phyloP scores from a whole-genome alignment of 768 basidiomycete genomes.

The Amanita subjunquillea region DNA sequence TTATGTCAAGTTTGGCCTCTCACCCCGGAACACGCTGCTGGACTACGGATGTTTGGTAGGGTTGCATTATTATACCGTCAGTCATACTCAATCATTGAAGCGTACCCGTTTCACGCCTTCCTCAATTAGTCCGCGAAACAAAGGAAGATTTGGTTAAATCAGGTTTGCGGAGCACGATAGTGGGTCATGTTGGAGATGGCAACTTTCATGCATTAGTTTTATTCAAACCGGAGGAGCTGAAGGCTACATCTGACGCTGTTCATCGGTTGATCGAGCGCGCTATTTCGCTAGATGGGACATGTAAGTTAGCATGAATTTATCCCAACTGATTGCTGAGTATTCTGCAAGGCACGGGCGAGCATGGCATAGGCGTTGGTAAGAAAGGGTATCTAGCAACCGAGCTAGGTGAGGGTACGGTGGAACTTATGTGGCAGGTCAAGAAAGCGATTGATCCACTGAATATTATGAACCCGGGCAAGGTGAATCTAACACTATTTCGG shows the following conservation, averaged over 20 bases:
- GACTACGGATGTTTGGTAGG: conserved; percentile 87
- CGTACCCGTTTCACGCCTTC: conserved; percentile 61
- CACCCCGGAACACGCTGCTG: conserved; percentile 59
- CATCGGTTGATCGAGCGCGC: conserved; percentile 68
- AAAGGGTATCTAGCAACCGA: conserved; percentile 77
- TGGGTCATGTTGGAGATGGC: conserved; percentile 77
- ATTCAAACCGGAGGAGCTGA: conserved; percentile 52
- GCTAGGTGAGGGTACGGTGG: conserved; percentile 72
- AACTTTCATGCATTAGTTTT: conserved; percentile 46
- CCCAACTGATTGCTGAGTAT: conserved; percentile 1
- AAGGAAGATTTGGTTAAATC: conserved; percentile 61
- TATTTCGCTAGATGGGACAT: conserved; percentile 66
- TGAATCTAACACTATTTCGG: conserved; percentile 9
- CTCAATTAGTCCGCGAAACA: conserved; percentile 66
- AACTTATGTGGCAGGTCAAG: conserved; percentile 83
- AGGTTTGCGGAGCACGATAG: conserved; percentile 55
- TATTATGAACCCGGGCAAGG: conserved; percentile 83
- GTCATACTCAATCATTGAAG: conserved; percentile 19
- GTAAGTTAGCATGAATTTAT: conserved; percentile 25
- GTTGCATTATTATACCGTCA: not conserved
- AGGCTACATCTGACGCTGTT: conserved; percentile 44
- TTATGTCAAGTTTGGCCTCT: conserved; percentile 59
- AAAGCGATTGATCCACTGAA: conserved; percentile 67
- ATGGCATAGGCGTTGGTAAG: conserved; percentile 84
- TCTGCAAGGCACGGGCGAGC: conserved; percentile 66